Evolutionary conservation across 108 stramenopile genomes (phyloP).

Genomic region (Cyclostephanos invisitatus): DNA sequence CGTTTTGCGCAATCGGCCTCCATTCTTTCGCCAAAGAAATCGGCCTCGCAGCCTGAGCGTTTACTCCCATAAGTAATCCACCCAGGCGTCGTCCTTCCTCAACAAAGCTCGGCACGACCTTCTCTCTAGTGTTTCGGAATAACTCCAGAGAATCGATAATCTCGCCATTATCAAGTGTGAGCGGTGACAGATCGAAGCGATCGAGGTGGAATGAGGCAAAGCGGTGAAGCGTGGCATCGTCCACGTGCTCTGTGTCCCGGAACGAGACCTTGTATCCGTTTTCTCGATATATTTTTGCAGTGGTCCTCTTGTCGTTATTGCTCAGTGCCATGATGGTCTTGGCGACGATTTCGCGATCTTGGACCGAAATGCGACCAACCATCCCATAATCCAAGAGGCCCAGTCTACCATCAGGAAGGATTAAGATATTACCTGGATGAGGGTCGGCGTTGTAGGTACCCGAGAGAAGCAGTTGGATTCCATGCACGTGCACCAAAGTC

Average conservation of each 20-base stretch:
- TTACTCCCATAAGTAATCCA: constrained; percentile 38
- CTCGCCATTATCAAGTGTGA: constrained; percentile 47
- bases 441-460: constrained; percentile 77
- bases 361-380: constrained; percentile 37
- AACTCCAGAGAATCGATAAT: constrained; percentile 32
- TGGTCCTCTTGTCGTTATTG: constrained; percentile 27
- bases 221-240: constrained; percentile 41
- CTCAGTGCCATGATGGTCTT: constrained; percentile 41
- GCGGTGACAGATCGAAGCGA: constrained; percentile 42
- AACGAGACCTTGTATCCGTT: constrained; percentile 43
- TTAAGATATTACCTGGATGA: constrained; percentile 73
- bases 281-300: constrained; percentile 43
- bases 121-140: constrained; percentile 27
- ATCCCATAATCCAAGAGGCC: constrained; percentile 85
- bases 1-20: constrained; percentile 41
- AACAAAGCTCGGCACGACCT: constrained; percentile 29
- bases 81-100: constrained; percentile 43
- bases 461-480: constrained; percentile 56
- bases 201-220: constrained; percentile 49
- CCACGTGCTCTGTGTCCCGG: constrained; percentile 7
- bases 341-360: constrained; percentile 39
- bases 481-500: constrained; percentile 66
- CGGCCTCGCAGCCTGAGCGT: constrained; percentile 50
- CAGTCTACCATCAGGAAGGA: constrained; percentile 69
- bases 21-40: constrained; percentile 48